Conservation (phyloP, 2,329 filamentous ascomycete genomes). For the Pseudogymnoascus destructans region DNA sequence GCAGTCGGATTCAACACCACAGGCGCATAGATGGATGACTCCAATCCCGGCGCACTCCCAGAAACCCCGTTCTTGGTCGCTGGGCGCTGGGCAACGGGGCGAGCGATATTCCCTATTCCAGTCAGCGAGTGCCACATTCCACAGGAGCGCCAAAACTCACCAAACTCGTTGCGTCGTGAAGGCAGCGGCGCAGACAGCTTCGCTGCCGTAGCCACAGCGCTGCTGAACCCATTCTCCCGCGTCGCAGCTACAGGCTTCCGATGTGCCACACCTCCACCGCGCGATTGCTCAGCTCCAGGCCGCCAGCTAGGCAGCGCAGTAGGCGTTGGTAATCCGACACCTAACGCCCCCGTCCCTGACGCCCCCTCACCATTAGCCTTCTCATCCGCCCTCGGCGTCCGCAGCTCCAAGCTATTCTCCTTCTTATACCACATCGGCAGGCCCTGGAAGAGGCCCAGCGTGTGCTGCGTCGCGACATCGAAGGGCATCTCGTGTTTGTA, state of each 20-base stretch:
- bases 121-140: background rate
- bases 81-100: background rate
- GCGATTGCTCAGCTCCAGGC: background rate
- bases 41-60: background rate
- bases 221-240: background rate
- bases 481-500: slow-evolving; percentile 85
- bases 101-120: background rate
- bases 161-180: background rate
- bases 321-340: background rate
- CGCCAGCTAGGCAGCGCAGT: background rate
- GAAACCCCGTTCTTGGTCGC: background rate
- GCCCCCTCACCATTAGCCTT: background rate
- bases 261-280: background rate
- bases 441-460: slow-evolving; percentile 57
- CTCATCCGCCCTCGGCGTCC: background rate
- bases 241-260: background rate
- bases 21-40: background rate
- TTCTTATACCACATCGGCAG: slow-evolving; percentile 49
- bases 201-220: background rate
- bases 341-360: background rate
- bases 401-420: slow-evolving; percentile 27
- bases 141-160: background rate
- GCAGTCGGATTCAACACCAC: background rate
- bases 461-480: slow-evolving; percentile 49
- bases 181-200: background rate